Conservation (phyloP, 1,284 basidiomycete species). For the Taiwanofungus camphoratus region DNA sequence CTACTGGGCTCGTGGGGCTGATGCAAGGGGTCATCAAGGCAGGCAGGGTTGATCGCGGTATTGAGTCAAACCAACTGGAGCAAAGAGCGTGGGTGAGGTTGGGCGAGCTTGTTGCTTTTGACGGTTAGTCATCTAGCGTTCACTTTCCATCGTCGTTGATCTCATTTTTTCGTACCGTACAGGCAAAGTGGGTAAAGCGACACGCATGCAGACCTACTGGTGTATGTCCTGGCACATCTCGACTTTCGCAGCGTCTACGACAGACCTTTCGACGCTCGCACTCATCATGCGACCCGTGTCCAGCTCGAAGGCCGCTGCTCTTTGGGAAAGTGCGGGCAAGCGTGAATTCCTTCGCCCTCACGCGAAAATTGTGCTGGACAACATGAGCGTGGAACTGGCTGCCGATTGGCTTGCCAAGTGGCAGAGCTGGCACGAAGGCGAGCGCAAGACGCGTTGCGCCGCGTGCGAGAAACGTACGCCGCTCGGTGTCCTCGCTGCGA, state of each 20-base stretch:
- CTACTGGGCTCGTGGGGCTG: slow-evolving; percentile 35
- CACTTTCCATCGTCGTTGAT: background rate
- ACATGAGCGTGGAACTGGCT: slow-evolving; percentile 45
- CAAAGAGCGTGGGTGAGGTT: slow-evolving; percentile 48
- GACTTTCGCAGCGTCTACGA: slow-evolving; percentile 33
- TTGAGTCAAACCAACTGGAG: slow-evolving; percentile 40
- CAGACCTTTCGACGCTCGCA: slow-evolving; percentile 52
- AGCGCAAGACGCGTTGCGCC: slow-evolving; percentile 27
- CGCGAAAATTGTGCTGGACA: slow-evolving; percentile 50
- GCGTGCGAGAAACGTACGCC: slow-evolving; percentile 36
- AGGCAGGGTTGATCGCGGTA: slow-evolving; percentile 25
- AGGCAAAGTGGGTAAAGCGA: slow-evolving; percentile 33
- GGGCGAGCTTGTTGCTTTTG: slow-evolving; percentile 45
- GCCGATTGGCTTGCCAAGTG: slow-evolving; percentile 33
- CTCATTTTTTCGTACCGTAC: slow-evolving; percentile 1
- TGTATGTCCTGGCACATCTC: slow-evolving; percentile 40
- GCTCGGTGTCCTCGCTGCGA: slow-evolving; percentile 43
- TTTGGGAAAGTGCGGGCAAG: slow-evolving; percentile 28
- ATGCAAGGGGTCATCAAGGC: slow-evolving; percentile 30
- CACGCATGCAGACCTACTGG: slow-evolving; percentile 46
- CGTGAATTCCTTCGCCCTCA: slow-evolving; percentile 35
- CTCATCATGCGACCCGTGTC: slow-evolving; percentile 43
- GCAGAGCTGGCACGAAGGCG: slow-evolving; percentile 27
- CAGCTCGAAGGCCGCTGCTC: slow-evolving; percentile 30
- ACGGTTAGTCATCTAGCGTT: slow-evolving; percentile 25